Base-by-base conservation (phyloP, 2,329 filamentous ascomycete genomes). In the Neonectria coccinea region DNA sequence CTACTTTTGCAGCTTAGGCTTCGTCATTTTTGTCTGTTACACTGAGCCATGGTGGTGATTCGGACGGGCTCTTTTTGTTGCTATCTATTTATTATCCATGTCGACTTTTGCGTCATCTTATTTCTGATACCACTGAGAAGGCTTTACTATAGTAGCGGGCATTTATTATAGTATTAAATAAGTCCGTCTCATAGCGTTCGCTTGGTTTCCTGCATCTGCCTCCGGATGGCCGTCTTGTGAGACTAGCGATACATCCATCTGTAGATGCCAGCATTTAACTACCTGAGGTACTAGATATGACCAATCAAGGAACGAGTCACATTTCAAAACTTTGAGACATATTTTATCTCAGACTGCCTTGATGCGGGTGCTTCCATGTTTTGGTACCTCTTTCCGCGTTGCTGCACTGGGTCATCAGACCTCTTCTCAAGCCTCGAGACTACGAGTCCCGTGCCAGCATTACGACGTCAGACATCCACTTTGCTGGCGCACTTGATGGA, bases 391-490 rank as follows among this genome's bases (percentile, higher is more conserved):
- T 25, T 3, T n/a, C 51, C 22, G 36, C 18, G n/a, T n/a, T 20
- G n/a, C n/a, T 31, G 29, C 18, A 12, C 5, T 8, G 27, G 39
- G 56, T 70, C 68, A 70, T 65, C 57, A 45, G 68, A 62, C 56
- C 11, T 11, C 33, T 25, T 22, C 54, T 50, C 59, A 52, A n/a
- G 68, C 52, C 29, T n/a, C 36, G 14, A n/a, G 36, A 48, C 48
- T 10, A 36, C 55, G 9, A 39, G 59, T 65, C 68, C 54, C 68
- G 68, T 70, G 68, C 68, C 59, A 64, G 56, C 29, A 48, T n/a
- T 39, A 45, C 8, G 52, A 55, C 50, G 6, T 48, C 33, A 57
- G 66, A 63, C 59, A 64, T 55, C 39, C 44, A 8, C 31, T 7
- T 4, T 7, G 2, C 14, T 41, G 45, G 25, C 2, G 18, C 27